A percentile compares a stretch with the other conserved stretches of the same genome.
Evolutionary conservation across 2,329 filamentous ascomycete species (phyloP).

Genomic region (Pseudocercospora crystallina): DNA sequence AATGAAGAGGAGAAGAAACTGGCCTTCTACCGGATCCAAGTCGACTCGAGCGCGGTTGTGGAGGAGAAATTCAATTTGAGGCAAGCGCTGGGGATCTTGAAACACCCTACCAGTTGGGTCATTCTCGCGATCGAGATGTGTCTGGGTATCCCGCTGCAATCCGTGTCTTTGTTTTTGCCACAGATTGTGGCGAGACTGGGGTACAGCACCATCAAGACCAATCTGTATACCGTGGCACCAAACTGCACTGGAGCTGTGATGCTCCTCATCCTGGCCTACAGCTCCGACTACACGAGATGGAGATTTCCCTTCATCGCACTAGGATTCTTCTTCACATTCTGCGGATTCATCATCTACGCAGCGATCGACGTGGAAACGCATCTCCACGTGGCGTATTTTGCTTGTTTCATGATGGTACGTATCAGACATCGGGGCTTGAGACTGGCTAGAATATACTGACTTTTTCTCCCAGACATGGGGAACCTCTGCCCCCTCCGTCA

Average conservation of each 20-base stretch:
- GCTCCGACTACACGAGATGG: constrained; percentile 64
- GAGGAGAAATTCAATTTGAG: constrained; percentile 56
- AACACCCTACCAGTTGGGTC: constrained; percentile 53
- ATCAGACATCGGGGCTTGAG: too few species aligned
- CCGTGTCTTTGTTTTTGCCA: constrained; percentile 58
- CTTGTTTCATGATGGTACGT: constrained; percentile 70
- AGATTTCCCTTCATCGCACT: constrained; percentile 73
- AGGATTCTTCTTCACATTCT: constrained; percentile 72
- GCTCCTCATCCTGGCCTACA: constrained; percentile 70
- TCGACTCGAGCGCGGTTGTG: constrained; percentile 68
- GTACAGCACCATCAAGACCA: constrained; percentile 63
- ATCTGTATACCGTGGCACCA: constrained; percentile 78
- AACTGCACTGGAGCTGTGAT: constrained; percentile 73
- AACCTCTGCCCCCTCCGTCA: constrained; percentile 70
- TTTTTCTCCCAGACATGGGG: constrained; percentile 57
- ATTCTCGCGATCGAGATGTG: constrained; percentile 60
- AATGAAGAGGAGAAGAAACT: constrained; percentile 65
- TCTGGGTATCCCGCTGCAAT: constrained; percentile 59
- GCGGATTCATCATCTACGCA: constrained; percentile 77
- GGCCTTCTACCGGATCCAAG: constrained; percentile 71
- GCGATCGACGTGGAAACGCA: constrained; percentile 62
- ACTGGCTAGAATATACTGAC: neutral
- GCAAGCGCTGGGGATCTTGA: constrained; percentile 55
- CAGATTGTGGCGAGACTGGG: constrained; percentile 57
- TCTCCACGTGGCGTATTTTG: constrained; percentile 69